Percentiles rank a stretch among this genome's conserved stretches.
Evolutionary conservation across 2,329 filamentous ascomycete genomes (phyloP).

Genomic region (Xylaria sp.): DNA sequence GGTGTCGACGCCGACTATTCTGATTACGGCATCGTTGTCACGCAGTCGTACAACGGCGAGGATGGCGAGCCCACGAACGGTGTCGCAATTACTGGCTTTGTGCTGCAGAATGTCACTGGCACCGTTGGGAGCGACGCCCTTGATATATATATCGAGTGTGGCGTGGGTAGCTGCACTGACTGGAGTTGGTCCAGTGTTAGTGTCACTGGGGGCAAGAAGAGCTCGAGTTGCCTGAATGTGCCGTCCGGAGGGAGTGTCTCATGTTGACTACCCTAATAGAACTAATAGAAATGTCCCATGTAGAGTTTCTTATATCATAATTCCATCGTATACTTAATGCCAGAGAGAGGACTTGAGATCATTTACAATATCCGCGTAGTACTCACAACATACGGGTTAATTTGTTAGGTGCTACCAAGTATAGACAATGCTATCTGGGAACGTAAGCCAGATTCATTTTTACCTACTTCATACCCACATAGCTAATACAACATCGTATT

Average conservation of each 20-base stretch:
- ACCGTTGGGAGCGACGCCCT: slow-evolving; percentile 47
- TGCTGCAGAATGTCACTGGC: slow-evolving; percentile 56
- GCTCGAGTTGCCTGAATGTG: slow-evolving; percentile 70
- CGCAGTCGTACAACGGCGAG: slow-evolving; percentile 66
- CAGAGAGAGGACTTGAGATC: no score
- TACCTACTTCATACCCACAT: no score
- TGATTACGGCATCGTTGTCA: slow-evolving; percentile 65
- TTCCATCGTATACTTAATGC: no score
- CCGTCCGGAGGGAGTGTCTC: slow-evolving; percentile 39
- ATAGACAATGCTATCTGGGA: no score
- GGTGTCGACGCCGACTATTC: slow-evolving; percentile 30
- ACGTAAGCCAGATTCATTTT: no score
- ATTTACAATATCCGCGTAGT: no score
- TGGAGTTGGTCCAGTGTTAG: slow-evolving; percentile 53
- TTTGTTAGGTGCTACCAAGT: no score
- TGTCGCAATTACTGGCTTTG: slow-evolving; percentile 59
- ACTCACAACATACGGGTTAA: no score
- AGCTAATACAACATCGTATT: no score
- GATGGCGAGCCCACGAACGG: slow-evolving; percentile 57
- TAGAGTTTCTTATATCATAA: no score
- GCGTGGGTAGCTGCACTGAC: slow-evolving; percentile 50
- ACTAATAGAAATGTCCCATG: no score
- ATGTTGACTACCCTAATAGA: no score
- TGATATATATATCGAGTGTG: slow-evolving; percentile 55
- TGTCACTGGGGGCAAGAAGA: slow-evolving; percentile 53